Percentiles rank a stretch among this genome's conserved stretches.
Evolutionary conservation across 2,329 filamentous ascomycete species (phyloP).

Genomic region (Verticillium klebahnii): DNA sequence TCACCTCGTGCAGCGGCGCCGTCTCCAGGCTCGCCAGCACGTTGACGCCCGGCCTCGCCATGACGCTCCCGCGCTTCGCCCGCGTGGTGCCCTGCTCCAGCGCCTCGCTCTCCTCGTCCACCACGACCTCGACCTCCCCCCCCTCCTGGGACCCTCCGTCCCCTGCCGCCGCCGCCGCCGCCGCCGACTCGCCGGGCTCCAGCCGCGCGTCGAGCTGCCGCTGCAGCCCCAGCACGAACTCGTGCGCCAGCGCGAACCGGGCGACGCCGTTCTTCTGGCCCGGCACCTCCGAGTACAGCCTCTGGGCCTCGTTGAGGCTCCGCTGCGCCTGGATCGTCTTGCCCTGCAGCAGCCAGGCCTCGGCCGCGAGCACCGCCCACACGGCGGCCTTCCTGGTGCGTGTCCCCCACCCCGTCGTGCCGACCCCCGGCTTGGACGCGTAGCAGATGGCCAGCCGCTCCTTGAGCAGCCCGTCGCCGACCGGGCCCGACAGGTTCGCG

Average conservation of each 20-base stretch:
- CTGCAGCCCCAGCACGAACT: slow-evolving; percentile 48
- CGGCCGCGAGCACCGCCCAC: slow-evolving; percentile 80
- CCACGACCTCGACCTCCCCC: slow-evolving; percentile 33
- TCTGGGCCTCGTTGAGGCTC: slow-evolving; percentile 66
- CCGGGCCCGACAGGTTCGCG: slow-evolving; percentile 64
- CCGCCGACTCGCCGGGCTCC: slow-evolving; percentile 19
- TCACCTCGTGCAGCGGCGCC: slow-evolving; percentile 35
- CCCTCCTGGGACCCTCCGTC: slow-evolving; percentile 19
- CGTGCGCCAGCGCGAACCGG: slow-evolving; percentile 44
- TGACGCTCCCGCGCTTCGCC: slow-evolving; percentile 51
- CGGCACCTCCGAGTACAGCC: slow-evolving; percentile 47
- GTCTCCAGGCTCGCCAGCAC: slow-evolving; percentile 39
- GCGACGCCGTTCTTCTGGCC: slow-evolving; percentile 46
- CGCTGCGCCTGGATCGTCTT: slow-evolving; percentile 75
- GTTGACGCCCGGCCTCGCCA: slow-evolving; percentile 35
- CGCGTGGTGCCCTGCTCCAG: slow-evolving; percentile 36
- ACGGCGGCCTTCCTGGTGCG: slow-evolving; percentile 81
- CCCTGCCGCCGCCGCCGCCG: neutral
- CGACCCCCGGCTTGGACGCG: slow-evolving; percentile 55
- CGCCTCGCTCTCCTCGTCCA: slow-evolving; percentile 51
- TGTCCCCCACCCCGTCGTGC: slow-evolving; percentile 63
- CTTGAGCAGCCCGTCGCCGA: slow-evolving; percentile 78
- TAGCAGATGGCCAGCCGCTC: slow-evolving; percentile 87
- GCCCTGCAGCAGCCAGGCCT: slow-evolving; percentile 74
- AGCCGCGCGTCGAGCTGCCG: slow-evolving; percentile 44